phyloP scores from a whole-genome alignment of 2,329 filamentous ascomycete genomes.

The Neurospora sp. region DNA sequence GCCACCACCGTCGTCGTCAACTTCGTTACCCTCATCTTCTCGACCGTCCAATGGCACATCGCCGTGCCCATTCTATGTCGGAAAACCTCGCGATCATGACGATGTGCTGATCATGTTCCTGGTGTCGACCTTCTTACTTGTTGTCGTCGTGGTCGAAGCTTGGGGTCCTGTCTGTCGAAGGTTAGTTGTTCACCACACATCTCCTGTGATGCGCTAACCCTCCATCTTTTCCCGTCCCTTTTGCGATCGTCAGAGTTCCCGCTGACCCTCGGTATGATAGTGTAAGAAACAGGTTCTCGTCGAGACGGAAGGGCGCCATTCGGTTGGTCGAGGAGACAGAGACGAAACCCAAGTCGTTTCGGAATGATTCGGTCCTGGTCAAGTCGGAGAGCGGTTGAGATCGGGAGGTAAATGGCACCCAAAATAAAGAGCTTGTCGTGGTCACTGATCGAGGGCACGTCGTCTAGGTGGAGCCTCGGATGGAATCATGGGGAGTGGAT shows the following conservation, averaged over 20 bases:
- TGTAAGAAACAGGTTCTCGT: background rate
- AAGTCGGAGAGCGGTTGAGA: background rate
- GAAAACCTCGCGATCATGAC: conserved; percentile 16
- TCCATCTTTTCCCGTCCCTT: background rate
- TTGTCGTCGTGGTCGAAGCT: conserved; percentile 22
- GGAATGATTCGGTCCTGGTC: background rate
- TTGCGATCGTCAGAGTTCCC: background rate
- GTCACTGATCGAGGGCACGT: background rate
- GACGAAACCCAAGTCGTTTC: background rate
- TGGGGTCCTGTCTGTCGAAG: conserved; percentile 12
- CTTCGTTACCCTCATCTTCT: background rate
- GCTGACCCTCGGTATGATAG: background rate
- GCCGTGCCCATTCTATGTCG: background rate
- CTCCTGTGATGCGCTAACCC: background rate
- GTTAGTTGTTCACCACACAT: conserved; percentile 11
- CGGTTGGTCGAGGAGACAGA: conserved; percentile 9
- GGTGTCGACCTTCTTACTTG: conserved; percentile 20
- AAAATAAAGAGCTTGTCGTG: background rate
- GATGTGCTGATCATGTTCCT: conserved; percentile 23
- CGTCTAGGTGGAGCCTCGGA: background rate
- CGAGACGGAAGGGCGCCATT: conserved; percentile 7
- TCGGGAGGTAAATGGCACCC: background rate
- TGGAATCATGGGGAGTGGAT: background rate
- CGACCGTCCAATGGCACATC: background rate
- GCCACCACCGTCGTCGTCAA: background rate